Percentiles rank a stretch among this genome's conserved stretches.
Evolutionary conservation across 305 asterid genomes (phyloP).

Genomic region (Ilex paraguariensis): DNA sequence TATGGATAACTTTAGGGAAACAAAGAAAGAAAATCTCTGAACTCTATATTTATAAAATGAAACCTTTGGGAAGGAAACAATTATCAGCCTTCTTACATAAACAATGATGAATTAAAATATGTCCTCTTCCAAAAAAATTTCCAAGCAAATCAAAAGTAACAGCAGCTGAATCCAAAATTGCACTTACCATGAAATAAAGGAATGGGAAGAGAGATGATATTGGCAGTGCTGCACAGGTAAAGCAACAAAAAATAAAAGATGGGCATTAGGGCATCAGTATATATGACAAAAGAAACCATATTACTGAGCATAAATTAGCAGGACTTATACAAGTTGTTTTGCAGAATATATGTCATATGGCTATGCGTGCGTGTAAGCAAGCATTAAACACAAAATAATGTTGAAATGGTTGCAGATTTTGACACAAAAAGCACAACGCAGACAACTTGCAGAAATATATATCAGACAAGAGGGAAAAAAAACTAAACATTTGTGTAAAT

Average conservation of each 20-base stretch:
- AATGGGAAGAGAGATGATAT: constrained; percentile 92
- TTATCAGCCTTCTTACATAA: too few relatives aligned
- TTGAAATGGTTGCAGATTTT: neutral
- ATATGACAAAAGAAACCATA: neutral
- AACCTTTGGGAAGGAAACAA: neutral
- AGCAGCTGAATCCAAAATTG: neutral
- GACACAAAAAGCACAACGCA: too few relatives aligned
- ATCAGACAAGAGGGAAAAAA: too few relatives aligned
- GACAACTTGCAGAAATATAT: too few relatives aligned
- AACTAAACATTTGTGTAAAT: too few relatives aligned
- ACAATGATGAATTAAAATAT: neutral
- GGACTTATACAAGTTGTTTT: neutral
- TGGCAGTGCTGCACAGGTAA: constrained; percentile 58
- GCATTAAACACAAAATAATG: neutral
- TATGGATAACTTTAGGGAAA: neutral
- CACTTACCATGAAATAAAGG: constrained; percentile 90
- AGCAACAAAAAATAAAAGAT: constrained; percentile 1
- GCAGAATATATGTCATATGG: neutral
- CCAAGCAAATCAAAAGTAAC: neutral
- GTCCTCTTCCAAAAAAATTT: neutral
- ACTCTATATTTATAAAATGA: neutral
- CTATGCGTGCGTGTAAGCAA: neutral
- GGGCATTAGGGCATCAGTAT: neutral
- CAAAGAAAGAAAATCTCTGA: neutral
- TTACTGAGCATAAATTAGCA: neutral